A percentile compares a stretch with the other conserved stretches of the same genome.
phyloP scores from a whole-genome alignment of 139 green algal genomes.

The Chlorella ohadii region DNA sequence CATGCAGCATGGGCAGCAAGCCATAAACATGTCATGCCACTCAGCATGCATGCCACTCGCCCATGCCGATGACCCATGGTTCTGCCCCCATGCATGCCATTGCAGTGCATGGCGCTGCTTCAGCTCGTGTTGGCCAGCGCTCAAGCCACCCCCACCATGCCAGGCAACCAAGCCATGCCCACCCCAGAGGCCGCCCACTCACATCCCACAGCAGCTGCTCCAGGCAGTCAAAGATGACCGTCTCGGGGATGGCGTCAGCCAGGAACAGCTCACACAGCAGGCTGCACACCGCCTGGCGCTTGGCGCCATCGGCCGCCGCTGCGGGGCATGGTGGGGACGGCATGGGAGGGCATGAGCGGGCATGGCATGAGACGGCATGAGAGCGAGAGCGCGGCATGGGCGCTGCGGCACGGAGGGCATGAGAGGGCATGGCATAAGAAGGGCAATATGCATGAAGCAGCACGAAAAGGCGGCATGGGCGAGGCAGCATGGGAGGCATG shows the following conservation, averaged over 20 bases:
- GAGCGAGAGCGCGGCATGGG: no score
- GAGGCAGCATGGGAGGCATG: neutral
- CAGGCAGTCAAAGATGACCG: conserved; percentile 16
- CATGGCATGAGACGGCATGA: neutral
- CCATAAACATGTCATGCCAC: no score
- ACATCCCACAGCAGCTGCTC: conserved; percentile 28
- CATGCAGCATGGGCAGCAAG: no score
- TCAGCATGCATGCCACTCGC: no score
- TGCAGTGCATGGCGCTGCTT: neutral
- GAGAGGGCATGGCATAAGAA: neutral
- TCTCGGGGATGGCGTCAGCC: conserved; percentile 3
- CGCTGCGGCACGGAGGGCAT: no score
- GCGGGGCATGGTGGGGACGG: neutral
- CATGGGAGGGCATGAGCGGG: no score
- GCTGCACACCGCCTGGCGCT: neutral
- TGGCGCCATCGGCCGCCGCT: neutral
- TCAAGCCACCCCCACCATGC: neutral
- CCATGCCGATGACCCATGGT: no score
- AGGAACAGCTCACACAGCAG: conserved; percentile 28
- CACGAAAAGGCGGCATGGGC: neutral
- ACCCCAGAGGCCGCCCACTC: neutral
- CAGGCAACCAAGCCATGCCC: neutral
- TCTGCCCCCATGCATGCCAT: no score
- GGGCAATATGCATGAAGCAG: neutral
- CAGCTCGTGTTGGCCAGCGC: no score